phyloP scores from a whole-genome alignment of 139 green algal genomes.

The Chlamydomonas eustigma region DNA sequence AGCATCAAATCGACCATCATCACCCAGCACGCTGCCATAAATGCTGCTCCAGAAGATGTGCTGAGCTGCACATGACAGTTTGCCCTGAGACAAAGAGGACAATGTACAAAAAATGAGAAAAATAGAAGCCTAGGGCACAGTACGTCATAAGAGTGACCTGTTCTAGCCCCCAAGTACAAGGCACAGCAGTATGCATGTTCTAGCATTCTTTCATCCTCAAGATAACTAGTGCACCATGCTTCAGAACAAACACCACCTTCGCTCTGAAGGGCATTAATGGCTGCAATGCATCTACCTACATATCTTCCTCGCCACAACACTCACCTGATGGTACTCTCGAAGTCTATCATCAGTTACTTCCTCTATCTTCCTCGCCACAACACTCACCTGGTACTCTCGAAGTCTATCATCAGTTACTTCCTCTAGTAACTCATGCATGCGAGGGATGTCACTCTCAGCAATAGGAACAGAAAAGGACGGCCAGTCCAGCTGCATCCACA shows the following conservation, averaged over 20 bases:
- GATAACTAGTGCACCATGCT: no score
- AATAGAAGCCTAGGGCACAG: no score
- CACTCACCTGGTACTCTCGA: slow-evolving; percentile 19
- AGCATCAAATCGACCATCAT: slow-evolving; percentile 39
- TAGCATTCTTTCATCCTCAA: no score
- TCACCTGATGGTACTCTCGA: slow-evolving; percentile 18
- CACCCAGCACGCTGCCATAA: slow-evolving; percentile 31
- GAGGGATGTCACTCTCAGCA: slow-evolving; percentile 19
- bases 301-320: no score
- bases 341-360: background rate
- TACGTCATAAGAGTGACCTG: no score
- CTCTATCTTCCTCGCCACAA: no score
- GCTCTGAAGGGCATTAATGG: no score
- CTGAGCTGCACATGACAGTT: slow-evolving; percentile 19
- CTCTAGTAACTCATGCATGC: slow-evolving; percentile 19
- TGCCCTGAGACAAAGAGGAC: background rate
- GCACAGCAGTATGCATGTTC: no score
- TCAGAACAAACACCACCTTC: no score
- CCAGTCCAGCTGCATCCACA: slow-evolving; percentile 12
- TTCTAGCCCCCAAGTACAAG: no score
- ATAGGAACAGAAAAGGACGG: background rate
- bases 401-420: background rate
- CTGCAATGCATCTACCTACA: no score
- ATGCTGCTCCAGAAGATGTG: slow-evolving; percentile 37
- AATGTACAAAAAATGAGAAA: no score